Evolutionary conservation across 495 filamentous ascomycete genomes (phyloP).

Genomic region (Podospora tetraspora): DNA sequence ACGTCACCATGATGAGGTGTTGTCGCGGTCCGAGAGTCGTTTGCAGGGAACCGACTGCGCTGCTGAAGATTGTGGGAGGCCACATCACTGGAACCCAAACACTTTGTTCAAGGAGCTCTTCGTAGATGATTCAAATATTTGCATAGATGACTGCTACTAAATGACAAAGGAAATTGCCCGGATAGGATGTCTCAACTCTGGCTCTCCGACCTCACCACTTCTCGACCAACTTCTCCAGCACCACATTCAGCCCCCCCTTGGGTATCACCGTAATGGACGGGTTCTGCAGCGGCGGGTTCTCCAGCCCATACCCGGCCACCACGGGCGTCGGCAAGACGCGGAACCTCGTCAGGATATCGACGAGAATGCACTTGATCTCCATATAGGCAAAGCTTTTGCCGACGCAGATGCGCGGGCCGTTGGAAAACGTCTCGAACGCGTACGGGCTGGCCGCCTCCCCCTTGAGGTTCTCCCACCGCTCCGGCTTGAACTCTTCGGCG

Average conservation of each 20-base stretch:
- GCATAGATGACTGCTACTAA: too few species aligned
- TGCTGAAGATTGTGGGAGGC: not conserved
- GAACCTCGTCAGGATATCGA: conserved; percentile 17
- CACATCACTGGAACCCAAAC: not conserved
- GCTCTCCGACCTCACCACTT: too few species aligned
- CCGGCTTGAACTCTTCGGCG: conserved; percentile 67
- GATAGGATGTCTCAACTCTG: too few species aligned
- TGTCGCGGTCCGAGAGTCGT: not conserved
- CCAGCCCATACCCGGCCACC: not conserved
- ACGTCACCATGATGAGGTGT: not conserved
- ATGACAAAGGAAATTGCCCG: too few species aligned
- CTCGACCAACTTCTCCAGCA: not conserved
- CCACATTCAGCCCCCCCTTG: not conserved
- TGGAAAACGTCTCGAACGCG: conserved; percentile 18
- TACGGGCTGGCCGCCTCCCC: conserved; percentile 20
- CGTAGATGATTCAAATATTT: too few species aligned
- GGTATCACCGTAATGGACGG: not conserved
- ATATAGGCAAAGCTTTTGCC: conserved; percentile 26
- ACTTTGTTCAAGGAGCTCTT: too few species aligned
- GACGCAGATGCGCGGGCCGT: conserved; percentile 27
- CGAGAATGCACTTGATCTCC: conserved; percentile 27
- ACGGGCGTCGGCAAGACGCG: not conserved
- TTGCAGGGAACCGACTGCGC: not conserved
- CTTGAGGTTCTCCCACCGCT: conserved; percentile 57
- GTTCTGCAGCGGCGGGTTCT: not conserved